Percentiles rank a stretch among this genome's conserved stretches.
Evolutionary conservation across 768 basidiomycete species (phyloP).

Genomic region (Pleurotus ostreatus): DNA sequence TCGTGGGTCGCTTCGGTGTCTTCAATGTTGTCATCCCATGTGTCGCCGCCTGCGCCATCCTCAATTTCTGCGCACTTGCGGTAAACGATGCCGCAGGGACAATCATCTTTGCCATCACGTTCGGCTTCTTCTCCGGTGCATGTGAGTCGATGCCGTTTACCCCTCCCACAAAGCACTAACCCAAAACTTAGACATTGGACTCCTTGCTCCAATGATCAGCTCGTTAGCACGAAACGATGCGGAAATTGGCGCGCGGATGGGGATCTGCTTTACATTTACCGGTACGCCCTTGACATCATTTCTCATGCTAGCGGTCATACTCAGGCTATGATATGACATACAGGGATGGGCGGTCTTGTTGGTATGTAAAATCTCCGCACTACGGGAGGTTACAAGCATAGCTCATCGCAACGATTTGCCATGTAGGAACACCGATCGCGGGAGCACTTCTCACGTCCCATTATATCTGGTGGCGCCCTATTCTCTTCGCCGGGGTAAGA

Average conservation of each 20-base stretch:
- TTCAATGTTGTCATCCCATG: constrained; percentile 28
- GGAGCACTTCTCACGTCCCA: constrained; percentile 49
- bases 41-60: constrained; percentile 18
- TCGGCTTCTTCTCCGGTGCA: constrained; percentile 39
- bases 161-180: not conserved
- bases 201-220: constrained; percentile 41
- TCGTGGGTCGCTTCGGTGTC: constrained; percentile 24
- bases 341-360: constrained; percentile 38
- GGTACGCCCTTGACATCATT: constrained; percentile 23
- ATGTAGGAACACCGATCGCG: constrained; percentile 49
- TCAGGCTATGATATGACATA: not conserved
- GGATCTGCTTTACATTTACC: constrained; percentile 44
- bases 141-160: constrained; percentile 22
- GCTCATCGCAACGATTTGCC: not conserved
- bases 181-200: constrained; percentile 27
- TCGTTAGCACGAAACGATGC: constrained; percentile 38
- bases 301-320: constrained; percentile 4
- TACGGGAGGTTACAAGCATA: no score
- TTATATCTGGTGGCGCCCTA: constrained; percentile 58
- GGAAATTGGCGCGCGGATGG: constrained; percentile 55
- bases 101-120: constrained; percentile 29
- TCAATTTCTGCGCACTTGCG: constrained; percentile 33
- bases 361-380: constrained; percentile 20
- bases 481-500: constrained; percentile 43
- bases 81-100: constrained; percentile 22